phyloP scores from a whole-genome alignment of 2,329 filamentous ascomycete genomes.

The Neopestalotiopsis sp. region DNA sequence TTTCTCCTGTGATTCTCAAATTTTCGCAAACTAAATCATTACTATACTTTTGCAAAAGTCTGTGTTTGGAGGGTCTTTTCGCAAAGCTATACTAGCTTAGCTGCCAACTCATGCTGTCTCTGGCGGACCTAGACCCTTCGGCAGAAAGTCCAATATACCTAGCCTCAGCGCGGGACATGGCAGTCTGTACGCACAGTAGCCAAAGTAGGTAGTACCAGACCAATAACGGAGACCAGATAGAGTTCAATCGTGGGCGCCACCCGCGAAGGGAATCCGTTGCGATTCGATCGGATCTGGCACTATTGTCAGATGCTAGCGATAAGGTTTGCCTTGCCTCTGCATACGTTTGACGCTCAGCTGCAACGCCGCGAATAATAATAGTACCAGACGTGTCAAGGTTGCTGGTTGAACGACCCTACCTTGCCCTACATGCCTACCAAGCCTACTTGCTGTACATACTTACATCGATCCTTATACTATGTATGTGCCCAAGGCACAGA shows the following conservation, averaged over 20 bases:
- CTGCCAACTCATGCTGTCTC: too few species aligned
- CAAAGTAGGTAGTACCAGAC: background rate
- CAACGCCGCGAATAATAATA: conserved; percentile 2
- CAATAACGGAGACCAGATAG: conserved; percentile 1
- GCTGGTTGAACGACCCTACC: background rate
- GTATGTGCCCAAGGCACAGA: background rate
- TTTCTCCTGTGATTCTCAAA: too few species aligned
- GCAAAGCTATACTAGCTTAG: too few species aligned
- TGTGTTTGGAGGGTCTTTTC: too few species aligned
- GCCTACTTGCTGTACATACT: too few species aligned
- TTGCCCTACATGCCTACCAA: background rate
- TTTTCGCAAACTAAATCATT: too few species aligned
- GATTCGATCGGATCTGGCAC: conserved; percentile 13
- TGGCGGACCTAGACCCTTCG: too few species aligned
- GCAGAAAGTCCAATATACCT: background rate
- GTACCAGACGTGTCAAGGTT: background rate
- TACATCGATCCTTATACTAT: too few species aligned
- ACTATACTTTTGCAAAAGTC: too few species aligned
- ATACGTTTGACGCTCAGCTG: conserved; percentile 3
- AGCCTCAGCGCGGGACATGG: background rate
- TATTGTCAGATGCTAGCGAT: conserved; percentile 6
- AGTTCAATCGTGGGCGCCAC: conserved; percentile 5
- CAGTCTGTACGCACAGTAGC: too few species aligned
- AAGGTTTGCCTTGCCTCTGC: conserved; percentile 7
- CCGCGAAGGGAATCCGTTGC: conserved; percentile 5